Evolutionary conservation across 2,329 filamentous ascomycete species (phyloP).

Genomic region (Metarhizium anisopliae): DNA sequence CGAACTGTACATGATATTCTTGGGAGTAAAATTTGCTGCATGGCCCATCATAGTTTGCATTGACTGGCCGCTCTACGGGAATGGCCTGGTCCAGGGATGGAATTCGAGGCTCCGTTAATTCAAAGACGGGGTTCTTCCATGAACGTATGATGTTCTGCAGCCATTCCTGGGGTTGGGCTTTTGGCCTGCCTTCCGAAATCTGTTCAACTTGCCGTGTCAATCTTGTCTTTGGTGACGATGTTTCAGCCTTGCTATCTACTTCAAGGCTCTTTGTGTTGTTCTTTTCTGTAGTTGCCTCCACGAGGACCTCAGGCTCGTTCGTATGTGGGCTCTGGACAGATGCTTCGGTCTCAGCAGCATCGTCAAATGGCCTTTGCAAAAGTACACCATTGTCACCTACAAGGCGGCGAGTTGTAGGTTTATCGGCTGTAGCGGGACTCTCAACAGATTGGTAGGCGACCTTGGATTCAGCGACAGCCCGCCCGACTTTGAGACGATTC

Average conservation of each 20-base stretch:
- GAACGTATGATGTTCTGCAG: slow-evolving; percentile 48
- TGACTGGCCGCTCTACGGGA: not conserved
- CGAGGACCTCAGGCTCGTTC: too few relatives aligned
- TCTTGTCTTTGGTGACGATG: not conserved
- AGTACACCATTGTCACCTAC: slow-evolving; percentile 33
- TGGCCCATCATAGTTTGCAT: slow-evolving; percentile 1
- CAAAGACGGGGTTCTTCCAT: slow-evolving; percentile 74
- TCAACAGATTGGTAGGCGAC: not conserved
- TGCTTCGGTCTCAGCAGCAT: slow-evolving; percentile 9
- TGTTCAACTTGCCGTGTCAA: not conserved
- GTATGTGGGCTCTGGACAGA: not conserved
- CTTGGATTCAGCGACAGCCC: not conserved
- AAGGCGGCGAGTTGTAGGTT: slow-evolving; percentile 14
- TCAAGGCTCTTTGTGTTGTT: not conserved
- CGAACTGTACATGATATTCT: slow-evolving; percentile 16
- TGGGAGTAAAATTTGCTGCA: slow-evolving; percentile 6
- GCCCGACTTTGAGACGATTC: slow-evolving; percentile 26
- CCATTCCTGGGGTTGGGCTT: slow-evolving; percentile 36
- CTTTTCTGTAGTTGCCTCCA: too few relatives aligned
- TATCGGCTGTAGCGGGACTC: not conserved
- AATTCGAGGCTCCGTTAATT: slow-evolving; percentile 34
- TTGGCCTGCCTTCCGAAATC: slow-evolving; percentile 2
- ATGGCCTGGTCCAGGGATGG: slow-evolving; percentile 26
- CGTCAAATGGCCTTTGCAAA: slow-evolving; percentile 35
- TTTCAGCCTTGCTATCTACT: not conserved